These are phyloP conservation scores for Macrophomina phaseolina DNA, from an alignment of 2,329 filamentous ascomycete genomes.

Conservation along the genomic window DNA sequence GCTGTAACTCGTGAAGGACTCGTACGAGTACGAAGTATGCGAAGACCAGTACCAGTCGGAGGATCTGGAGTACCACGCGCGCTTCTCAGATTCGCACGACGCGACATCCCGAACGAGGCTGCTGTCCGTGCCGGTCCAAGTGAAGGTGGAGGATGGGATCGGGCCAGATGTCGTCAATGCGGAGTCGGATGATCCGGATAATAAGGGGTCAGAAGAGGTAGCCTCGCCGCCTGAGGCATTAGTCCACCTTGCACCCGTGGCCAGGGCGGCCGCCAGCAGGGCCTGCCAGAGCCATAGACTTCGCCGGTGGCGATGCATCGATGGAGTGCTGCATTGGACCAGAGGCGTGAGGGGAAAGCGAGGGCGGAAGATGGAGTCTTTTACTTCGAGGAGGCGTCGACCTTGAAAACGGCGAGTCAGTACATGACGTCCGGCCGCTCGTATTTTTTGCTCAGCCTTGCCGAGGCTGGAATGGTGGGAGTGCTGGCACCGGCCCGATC, in stretches of 20 bases:
- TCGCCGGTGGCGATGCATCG: conserved; percentile 11
- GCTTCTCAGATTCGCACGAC: conserved; percentile 12
- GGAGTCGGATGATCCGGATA: conserved; percentile 12
- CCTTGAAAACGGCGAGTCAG: conserved; percentile 6
- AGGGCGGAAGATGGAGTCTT: neutral
- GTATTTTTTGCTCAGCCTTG: conserved; percentile 5
- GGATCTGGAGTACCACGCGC: conserved; percentile 3
- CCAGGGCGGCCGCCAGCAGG: conserved; percentile 2
- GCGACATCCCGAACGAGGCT: conserved; percentile 1
- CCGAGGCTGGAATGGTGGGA: neutral
- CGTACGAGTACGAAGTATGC: conserved; percentile 17
- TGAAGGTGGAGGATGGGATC: conserved; percentile 1
- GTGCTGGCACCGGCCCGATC: conserved; percentile 9
- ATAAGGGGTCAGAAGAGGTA: conserved; percentile 5
- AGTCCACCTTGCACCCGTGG: neutral
- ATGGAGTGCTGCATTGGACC: conserved; percentile 20
- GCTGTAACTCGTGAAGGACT: neutral
- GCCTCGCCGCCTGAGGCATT: neutral
- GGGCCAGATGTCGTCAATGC: conserved; percentile 21
- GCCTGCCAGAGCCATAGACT: conserved; percentile 1
- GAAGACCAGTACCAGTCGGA: conserved; percentile 12
- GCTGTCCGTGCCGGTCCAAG: conserved; percentile 18
- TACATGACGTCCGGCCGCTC: conserved; percentile 1
- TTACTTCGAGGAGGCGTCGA: conserved; percentile 9
- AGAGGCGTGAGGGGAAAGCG: neutral